Conservation (phyloP, 2,329 filamentous ascomycete genomes). For the Pestalotiopsis sp. region DNA sequence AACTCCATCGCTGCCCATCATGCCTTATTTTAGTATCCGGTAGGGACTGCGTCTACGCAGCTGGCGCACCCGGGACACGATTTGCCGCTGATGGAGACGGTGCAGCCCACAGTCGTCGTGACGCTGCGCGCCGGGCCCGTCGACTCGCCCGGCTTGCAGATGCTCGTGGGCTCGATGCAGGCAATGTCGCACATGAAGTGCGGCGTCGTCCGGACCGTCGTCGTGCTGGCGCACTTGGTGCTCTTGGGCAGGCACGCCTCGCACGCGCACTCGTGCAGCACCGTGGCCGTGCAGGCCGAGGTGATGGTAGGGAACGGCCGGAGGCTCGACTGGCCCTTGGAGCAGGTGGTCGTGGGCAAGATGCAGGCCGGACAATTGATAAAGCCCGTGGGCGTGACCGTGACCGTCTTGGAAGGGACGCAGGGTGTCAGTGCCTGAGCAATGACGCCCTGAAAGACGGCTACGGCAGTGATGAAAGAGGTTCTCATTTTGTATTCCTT, state of each 20-base stretch:
- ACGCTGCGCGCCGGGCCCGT: neutral
- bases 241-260: neutral
- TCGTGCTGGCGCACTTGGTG: neutral
- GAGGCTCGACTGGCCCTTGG: neutral
- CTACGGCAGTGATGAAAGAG: neutral
- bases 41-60: neutral
- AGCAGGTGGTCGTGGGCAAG: neutral
- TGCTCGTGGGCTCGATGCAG: neutral
- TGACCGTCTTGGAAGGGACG: neutral
- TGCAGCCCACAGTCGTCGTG: neutral
- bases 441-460: neutral
- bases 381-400: neutral
- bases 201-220: neutral
- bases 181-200: neutral
- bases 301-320: neutral
- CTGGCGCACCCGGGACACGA: neutral
- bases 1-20: neutral
- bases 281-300: neutral
- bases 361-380: neutral
- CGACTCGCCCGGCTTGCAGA: slow-evolving; percentile 4
- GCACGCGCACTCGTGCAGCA: neutral
- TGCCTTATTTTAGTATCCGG: neutral
- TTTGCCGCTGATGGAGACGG: neutral
- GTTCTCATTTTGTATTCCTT: neutral
- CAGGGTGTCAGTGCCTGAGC: neutral